phyloP scores from a whole-genome alignment of 352 stramenopile genomes.

The Phytophthora ohioensis region DNA sequence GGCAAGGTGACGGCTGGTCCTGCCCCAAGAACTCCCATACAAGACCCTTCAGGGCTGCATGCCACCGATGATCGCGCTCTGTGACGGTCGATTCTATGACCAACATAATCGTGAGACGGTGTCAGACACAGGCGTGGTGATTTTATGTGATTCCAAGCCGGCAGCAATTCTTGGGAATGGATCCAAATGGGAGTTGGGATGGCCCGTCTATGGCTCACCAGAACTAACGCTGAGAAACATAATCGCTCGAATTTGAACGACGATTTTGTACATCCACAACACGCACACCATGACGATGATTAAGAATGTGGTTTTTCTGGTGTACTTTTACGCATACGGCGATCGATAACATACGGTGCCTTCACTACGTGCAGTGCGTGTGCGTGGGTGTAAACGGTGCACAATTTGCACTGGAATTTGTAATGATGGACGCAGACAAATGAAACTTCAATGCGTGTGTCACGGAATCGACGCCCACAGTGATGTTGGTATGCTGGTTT shows the following conservation, averaged over 20 bases:
- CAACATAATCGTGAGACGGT: neutral
- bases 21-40: neutral
- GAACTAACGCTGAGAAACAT: neutral
- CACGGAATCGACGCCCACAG: neutral
- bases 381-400: neutral
- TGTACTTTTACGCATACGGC: conserved; percentile 8
- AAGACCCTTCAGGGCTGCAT: conserved; percentile 5
- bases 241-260: neutral
- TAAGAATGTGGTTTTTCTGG: conserved; percentile 1
- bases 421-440: conserved; percentile 12
- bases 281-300: conserved; percentile 10
- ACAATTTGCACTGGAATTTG: conserved; percentile 4
- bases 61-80: conserved; percentile 11
- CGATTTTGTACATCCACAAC: conserved; percentile 4
- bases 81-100: neutral
- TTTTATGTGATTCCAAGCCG: conserved; percentile 8
- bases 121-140: neutral
- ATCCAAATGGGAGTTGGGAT: neutral
- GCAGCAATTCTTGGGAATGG: neutral
- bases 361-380: neutral
- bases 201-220: neutral
- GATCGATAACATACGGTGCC: conserved; percentile 11
- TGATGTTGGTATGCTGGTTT: conserved; percentile 11
- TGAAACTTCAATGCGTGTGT: conserved; percentile 10
- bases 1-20: neutral